Evolutionary conservation across 179 eudicot species (phyloP), one percentile per base, ranked within the genome.

Genomic region (Beta lomatogona): DNA sequence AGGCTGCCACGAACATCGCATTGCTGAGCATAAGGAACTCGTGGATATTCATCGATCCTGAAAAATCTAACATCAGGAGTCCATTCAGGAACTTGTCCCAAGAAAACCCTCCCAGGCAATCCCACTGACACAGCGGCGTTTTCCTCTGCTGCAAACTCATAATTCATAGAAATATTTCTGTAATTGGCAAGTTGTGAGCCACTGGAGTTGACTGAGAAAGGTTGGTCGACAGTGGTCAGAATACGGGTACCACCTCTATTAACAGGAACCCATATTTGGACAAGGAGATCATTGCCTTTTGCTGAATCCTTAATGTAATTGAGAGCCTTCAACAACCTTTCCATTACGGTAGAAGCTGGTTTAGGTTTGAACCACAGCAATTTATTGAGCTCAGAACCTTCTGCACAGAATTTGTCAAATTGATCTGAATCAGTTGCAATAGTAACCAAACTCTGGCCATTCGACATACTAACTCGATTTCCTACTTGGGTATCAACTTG

Each of bases 21-120:
- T 72, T 87, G 85, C 65, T 91, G 87, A 36, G 98, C 97, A 82
- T 93, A 89, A 68, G 86, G 78, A 79, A 94, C 97, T 80, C 98
- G 83, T 10, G 93, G 94, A 66, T 91, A 94, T 88, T 94, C 98
- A 60, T 94, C 94, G 14, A 81, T 86, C 77, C 89, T 82, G 70
- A 93, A 94, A 64, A 90, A 91, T 11, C 92, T 84, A 79, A 94
- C 98, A 91, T 94, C 98, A 36, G 98, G 98, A 19, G 93, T 93
- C 98, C 98, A 94, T 83, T 94, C 98, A 2, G 98, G 98, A 36
- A 92, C 97, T 79, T 91, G 92, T 22, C 87, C 92, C 78, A 84
- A 83, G 78, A 91, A 94, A 41, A 94, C 98, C 69, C 97, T 69
- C 6, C 94, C 97, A 60, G 97, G 97, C 82, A 94, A 85, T 28